Percentiles rank a stretch among this genome's conserved stretches.
Conservation (phyloP, 1,284 basidiomycete species). For the Singerocomus inundabilis region DNA sequence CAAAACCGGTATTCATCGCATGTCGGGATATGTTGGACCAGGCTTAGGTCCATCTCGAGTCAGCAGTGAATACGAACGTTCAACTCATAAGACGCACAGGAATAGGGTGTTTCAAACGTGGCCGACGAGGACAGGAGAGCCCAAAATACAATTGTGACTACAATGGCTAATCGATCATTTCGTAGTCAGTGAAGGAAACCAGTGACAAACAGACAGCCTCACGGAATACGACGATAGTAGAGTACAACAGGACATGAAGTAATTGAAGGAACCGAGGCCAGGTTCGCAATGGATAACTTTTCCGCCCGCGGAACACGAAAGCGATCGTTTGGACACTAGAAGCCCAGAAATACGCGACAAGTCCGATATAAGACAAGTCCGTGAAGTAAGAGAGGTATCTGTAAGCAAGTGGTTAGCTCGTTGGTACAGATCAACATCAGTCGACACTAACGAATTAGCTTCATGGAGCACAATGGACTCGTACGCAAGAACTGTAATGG, state of each 20-base stretch:
- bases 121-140: constrained; percentile 44
- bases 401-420: not conserved
- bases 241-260: constrained; percentile 53
- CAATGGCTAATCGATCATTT: constrained; percentile 41
- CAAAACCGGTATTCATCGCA: constrained; percentile 57
- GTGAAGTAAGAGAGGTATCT: constrained; percentile 70
- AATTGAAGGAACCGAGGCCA: constrained; percentile 60
- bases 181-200: not conserved
- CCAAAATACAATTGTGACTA: constrained; percentile 73
- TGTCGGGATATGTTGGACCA: constrained; percentile 65
- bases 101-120: constrained; percentile 42
- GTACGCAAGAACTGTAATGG: constrained; percentile 46
- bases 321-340: constrained; percentile 52
- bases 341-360: constrained; percentile 62
- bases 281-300: constrained; percentile 52
- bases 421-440: not conserved
- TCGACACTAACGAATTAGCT: constrained; percentile 30
- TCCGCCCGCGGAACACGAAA: constrained; percentile 38
- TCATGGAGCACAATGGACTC: constrained; percentile 32
- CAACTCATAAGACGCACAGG: constrained; percentile 31
- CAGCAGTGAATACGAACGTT: not conserved
- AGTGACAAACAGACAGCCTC: constrained; percentile 28
- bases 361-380: constrained; percentile 58
- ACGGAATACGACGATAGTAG: constrained; percentile 61
- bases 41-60: constrained; percentile 31